These are phyloP conservation scores for Panaeolus cyanescens DNA, from an alignment of 768 basidiomycete genomes.

Conservation along the genomic window DNA sequence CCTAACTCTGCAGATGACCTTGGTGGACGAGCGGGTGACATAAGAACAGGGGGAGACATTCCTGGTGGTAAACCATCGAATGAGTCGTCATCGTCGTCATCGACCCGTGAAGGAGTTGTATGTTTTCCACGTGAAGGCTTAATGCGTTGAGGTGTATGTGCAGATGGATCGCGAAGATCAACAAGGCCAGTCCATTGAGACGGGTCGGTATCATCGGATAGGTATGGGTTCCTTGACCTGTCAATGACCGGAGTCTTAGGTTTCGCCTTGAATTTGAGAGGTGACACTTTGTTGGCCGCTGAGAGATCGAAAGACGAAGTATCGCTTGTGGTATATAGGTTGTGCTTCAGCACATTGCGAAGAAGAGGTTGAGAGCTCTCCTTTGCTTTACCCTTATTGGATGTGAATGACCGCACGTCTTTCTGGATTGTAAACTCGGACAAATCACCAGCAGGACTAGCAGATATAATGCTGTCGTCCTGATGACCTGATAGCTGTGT, in stretches of 20 bases:
- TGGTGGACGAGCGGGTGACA: slow-evolving; percentile 56
- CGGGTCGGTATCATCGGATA: slow-evolving; percentile 51
- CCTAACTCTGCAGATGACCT: slow-evolving; percentile 50
- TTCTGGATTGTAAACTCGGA: slow-evolving; percentile 14
- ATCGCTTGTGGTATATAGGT: slow-evolving; percentile 42
- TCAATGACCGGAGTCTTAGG: slow-evolving; percentile 57
- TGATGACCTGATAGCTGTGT: slow-evolving; percentile 50
- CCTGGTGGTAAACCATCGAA: slow-evolving; percentile 55
- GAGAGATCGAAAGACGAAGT: slow-evolving; percentile 33
- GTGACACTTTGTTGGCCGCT: slow-evolving; percentile 39
- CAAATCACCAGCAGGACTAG: background rate
- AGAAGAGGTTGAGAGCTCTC: slow-evolving; percentile 43
- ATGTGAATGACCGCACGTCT: slow-evolving; percentile 27
- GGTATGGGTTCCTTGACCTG: slow-evolving; percentile 61
- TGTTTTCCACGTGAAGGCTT: slow-evolving; percentile 31
- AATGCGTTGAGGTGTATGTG: slow-evolving; percentile 41
- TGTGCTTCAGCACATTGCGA: slow-evolving; percentile 54
- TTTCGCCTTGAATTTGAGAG: slow-evolving; percentile 53
- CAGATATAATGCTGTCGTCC: slow-evolving; percentile 14
- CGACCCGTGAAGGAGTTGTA: slow-evolving; percentile 23
- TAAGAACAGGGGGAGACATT: slow-evolving; percentile 59
- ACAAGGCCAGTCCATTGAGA: slow-evolving; percentile 74
- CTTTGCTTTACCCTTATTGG: slow-evolving; percentile 49
- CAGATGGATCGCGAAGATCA: slow-evolving; percentile 61
- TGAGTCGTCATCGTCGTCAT: slow-evolving; percentile 49